Conservation (phyloP, 768 basidiomycete species). For the Agaricus subrufescens region DNA sequence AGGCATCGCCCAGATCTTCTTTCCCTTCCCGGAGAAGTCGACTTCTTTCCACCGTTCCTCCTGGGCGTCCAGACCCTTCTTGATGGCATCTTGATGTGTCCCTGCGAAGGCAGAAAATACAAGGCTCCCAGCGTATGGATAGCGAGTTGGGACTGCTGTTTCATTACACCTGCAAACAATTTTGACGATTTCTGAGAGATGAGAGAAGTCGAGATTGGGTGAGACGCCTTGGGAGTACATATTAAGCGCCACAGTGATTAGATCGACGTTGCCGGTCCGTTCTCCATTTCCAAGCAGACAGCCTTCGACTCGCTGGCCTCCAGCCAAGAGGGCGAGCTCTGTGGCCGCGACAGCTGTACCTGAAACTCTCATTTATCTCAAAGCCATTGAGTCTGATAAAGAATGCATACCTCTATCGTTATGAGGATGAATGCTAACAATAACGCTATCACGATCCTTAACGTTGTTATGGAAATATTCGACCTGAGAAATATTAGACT, state of each 20-base stretch:
- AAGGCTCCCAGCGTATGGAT: constrained; percentile 95
- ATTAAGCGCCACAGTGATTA: constrained; percentile 94
- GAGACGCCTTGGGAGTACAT: constrained; percentile 90
- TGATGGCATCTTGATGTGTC: constrained; percentile 97
- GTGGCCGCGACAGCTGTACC: constrained; percentile 92
- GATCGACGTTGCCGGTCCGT: constrained; percentile 96
- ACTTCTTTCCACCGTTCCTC: constrained; percentile 43
- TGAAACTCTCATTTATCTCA: constrained; percentile 19
- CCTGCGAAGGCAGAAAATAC: constrained; percentile 99
- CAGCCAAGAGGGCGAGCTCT: constrained; percentile 86
- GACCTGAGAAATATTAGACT: constrained; percentile 46
- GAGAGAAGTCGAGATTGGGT: constrained; percentile 87
- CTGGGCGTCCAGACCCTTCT: constrained; percentile 95
- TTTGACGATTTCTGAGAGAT: constrained; percentile 86
- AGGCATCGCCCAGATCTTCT: constrained; percentile 84
- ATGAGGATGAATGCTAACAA: constrained; percentile 91
- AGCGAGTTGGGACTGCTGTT: constrained; percentile 88
- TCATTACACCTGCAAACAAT: constrained; percentile 94
- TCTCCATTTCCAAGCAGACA: constrained; percentile 98
- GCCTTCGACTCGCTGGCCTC: constrained; percentile 93
- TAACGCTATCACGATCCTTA: constrained; percentile 81
- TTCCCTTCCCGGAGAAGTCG: constrained; percentile 51
- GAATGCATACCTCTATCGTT: constrained; percentile 80
- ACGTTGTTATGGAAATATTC: constrained; percentile 89
- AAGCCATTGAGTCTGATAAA: background rate